These are phyloP conservation scores for Amanita inopinata DNA, from an alignment of 768 basidiomycete genomes.

Conservation along the genomic window DNA sequence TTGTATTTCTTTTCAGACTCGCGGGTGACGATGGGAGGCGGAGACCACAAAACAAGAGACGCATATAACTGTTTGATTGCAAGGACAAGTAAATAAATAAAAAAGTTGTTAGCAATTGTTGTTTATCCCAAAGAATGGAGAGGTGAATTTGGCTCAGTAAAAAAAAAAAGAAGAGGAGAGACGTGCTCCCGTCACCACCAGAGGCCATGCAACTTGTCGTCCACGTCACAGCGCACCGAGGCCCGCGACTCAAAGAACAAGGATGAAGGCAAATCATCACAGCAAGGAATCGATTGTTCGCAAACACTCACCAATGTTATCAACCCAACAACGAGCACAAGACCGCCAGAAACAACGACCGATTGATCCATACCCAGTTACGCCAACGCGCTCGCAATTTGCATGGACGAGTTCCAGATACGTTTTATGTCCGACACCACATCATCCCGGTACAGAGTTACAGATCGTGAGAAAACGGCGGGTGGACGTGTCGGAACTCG, in stretches of 20 bases:
- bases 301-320: slow-evolving; percentile 28
- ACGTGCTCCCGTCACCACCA: too few relatives aligned
- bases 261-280: slow-evolving; percentile 66
- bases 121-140: too few relatives aligned
- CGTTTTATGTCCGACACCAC: too few relatives aligned
- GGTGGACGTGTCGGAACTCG: too few relatives aligned
- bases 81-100: slow-evolving; percentile 9
- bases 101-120: too few relatives aligned
- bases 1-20: slow-evolving; percentile 66
- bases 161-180: too few relatives aligned
- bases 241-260: slow-evolving; percentile 87
- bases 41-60: slow-evolving; percentile 67
- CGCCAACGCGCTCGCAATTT: too few relatives aligned
- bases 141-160: too few relatives aligned
- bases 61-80: slow-evolving; percentile 48
- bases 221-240: slow-evolving; percentile 49
- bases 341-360: slow-evolving; percentile 27
- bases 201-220: too few relatives aligned
- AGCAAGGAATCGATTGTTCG: not conserved
- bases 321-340: slow-evolving; percentile 22
- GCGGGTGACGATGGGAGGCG: slow-evolving; percentile 49
- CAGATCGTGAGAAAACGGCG: too few relatives aligned
- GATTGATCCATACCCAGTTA: slow-evolving; percentile 12
- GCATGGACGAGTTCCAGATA: too few relatives aligned
- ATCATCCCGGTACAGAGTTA: too few relatives aligned